A percentile compares a stretch with the other conserved stretches of the same genome.
Evolutionary conservation across 805 yeast species (phyloP).

Genomic region (Saturnispora saitoi): DNA sequence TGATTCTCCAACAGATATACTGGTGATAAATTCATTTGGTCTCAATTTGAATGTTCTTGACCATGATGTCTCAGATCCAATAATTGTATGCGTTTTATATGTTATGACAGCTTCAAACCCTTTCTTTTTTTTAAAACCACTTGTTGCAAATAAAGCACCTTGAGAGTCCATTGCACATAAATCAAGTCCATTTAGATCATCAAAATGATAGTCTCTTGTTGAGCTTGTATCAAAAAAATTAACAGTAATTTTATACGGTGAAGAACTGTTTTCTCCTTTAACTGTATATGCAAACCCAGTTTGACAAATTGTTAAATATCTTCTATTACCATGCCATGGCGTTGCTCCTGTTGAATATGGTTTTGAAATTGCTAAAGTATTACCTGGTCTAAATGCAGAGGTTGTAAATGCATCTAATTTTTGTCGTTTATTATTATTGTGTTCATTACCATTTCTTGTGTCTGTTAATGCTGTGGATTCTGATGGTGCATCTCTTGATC

Average conservation of each 20-base stretch:
- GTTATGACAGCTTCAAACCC: slow-evolving; percentile 32
- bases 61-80: slow-evolving; percentile 69
- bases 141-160: slow-evolving; percentile 57
- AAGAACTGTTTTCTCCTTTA: slow-evolving; percentile 46
- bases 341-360: slow-evolving; percentile 88
- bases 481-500: slow-evolving; percentile 9
- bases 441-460: slow-evolving; percentile 5
- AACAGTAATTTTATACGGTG: slow-evolving; percentile 52
- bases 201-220: slow-evolving; percentile 78
- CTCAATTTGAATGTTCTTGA: slow-evolving; percentile 40
- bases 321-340: slow-evolving; percentile 59
- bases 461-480: slow-evolving; percentile 13
- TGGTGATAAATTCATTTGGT: slow-evolving; percentile 49
- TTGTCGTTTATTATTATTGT: slow-evolving; percentile 6
- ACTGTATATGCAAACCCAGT: slow-evolving; percentile 80
- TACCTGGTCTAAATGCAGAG: slow-evolving; percentile 1
- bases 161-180: slow-evolving; percentile 61
- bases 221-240: slow-evolving; percentile 74
- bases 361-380: slow-evolving; percentile 14
- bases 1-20: slow-evolving; percentile 57
- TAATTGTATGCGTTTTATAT: slow-evolving; percentile 60
- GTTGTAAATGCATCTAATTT: not conserved
- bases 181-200: slow-evolving; percentile 64
- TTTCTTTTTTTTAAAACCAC: slow-evolving; percentile 23
- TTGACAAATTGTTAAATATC: slow-evolving; percentile 74